phyloP scores from a whole-genome alignment of 768 basidiomycete genomes.

The Suillus weaverae region DNA sequence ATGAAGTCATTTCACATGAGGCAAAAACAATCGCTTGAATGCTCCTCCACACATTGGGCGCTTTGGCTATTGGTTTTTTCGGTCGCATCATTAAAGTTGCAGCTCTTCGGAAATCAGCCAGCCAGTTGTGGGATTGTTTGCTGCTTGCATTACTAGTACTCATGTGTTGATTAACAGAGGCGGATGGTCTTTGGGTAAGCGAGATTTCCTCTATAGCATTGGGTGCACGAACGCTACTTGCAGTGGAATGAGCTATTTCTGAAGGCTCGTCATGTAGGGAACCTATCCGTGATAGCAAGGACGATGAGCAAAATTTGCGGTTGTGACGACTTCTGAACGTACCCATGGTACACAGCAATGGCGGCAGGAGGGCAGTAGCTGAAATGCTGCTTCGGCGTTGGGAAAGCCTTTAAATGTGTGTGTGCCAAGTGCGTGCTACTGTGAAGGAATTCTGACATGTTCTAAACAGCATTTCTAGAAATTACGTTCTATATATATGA shows the following conservation, averaged over 20 bases:
- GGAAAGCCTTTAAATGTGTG: neutral
- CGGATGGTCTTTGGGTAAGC: neutral
- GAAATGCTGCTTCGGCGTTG: neutral
- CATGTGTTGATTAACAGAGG: neutral
- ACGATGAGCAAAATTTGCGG: neutral
- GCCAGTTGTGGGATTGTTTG: neutral
- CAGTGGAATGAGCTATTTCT: neutral
- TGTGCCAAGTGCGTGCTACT: neutral
- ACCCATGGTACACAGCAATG: neutral
- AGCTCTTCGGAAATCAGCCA: conserved; percentile 15
- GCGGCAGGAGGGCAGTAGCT: neutral
- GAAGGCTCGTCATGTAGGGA: neutral
- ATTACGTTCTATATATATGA: neutral
- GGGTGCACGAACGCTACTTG: neutral
- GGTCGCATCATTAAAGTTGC: conserved; percentile 38
- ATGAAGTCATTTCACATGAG: conserved; percentile 48
- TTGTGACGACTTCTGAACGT: neutral
- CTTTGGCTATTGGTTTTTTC: conserved; percentile 32
- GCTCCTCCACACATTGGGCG: conserved; percentile 49
- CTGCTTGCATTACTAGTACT: neutral
- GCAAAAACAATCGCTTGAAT: conserved; percentile 52
- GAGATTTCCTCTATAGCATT: neutral
- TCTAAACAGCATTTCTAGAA: neutral
- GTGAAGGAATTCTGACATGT: no score
- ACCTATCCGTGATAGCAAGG: neutral